phyloP scores from a whole-genome alignment of 495 filamentous ascomycete genomes.

The Oidiodendron maius region DNA sequence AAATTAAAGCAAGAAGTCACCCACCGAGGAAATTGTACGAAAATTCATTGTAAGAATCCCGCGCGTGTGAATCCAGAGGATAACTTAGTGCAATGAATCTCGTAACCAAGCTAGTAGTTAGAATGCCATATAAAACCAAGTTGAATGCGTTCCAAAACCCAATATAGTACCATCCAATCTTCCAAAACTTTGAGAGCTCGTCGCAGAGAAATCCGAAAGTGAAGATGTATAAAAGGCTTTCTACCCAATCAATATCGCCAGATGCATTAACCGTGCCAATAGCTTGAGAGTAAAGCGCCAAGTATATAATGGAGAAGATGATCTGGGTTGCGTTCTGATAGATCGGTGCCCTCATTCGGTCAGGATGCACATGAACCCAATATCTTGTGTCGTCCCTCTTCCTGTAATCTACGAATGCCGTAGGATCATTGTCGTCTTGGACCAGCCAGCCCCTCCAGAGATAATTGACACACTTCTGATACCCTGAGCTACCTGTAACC shows the following conservation, averaged over 20 bases:
- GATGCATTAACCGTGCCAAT: slow-evolving; percentile 82
- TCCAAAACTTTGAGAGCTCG: slow-evolving; percentile 82
- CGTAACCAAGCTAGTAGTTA: slow-evolving; percentile 69
- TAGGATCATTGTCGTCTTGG: slow-evolving; percentile 84
- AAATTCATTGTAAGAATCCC: slow-evolving; percentile 66
- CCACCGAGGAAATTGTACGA: slow-evolving; percentile 75
- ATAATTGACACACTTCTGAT: slow-evolving; percentile 82
- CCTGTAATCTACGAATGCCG: slow-evolving; percentile 77
- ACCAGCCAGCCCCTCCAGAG: slow-evolving; percentile 96
- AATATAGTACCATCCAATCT: slow-evolving; percentile 81
- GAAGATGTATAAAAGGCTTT: slow-evolving; percentile 81
- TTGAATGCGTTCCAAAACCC: slow-evolving; percentile 98
- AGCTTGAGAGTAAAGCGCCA: slow-evolving; percentile 79
- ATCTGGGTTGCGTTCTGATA: slow-evolving; percentile 92
- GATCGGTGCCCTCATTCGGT: slow-evolving; percentile 83
- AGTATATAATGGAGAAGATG: slow-evolving; percentile 72
- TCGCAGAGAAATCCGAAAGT: slow-evolving; percentile 91
- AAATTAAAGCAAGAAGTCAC: background rate
- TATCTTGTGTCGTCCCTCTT: slow-evolving; percentile 68
- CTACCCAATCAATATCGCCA: slow-evolving; percentile 78
- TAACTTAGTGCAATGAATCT: slow-evolving; percentile 73
- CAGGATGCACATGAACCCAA: slow-evolving; percentile 80
- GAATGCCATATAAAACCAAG: slow-evolving; percentile 66
- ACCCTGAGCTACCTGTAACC: slow-evolving; percentile 86
- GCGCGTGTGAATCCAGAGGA: slow-evolving; percentile 33